Conservation (phyloP, 2,329 filamentous ascomycete genomes). For the Cladosporium halotolerans region DNA sequence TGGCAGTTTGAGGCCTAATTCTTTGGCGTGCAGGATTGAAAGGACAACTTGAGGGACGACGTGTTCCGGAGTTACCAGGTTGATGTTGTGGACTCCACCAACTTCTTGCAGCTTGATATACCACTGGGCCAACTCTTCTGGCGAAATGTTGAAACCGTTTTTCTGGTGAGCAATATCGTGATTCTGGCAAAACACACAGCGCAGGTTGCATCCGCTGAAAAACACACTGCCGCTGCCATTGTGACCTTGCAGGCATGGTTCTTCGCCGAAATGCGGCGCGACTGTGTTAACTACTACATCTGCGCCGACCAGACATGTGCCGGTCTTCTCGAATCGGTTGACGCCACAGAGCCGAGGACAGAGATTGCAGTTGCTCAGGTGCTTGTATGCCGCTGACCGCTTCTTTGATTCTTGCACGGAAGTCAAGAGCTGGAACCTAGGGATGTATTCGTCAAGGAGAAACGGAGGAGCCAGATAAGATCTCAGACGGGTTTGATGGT, state of each 20-base stretch:
- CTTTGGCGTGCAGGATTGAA: constrained; percentile 65
- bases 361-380: constrained; percentile 72
- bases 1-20: constrained; percentile 63
- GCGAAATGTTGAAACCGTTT: constrained; percentile 73
- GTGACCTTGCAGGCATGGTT: constrained; percentile 77
- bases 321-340: constrained; percentile 73
- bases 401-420: constrained; percentile 66
- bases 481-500: constrained; percentile 11
- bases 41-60: constrained; percentile 77
- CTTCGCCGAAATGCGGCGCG: constrained; percentile 77
- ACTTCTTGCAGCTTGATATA: constrained; percentile 74
- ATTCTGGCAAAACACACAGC: constrained; percentile 75
- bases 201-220: constrained; percentile 69
- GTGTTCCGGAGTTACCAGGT: constrained; percentile 80
- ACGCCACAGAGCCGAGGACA: constrained; percentile 72
- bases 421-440: constrained; percentile 63
- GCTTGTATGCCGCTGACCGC: constrained; percentile 64
- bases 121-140: constrained; percentile 74
- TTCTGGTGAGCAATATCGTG: constrained; percentile 75
- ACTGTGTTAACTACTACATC: constrained; percentile 77
- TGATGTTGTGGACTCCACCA: constrained; percentile 83
- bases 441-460: constrained; percentile 66
- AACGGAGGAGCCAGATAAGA: constrained; percentile 54
- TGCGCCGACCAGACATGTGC: constrained; percentile 69
- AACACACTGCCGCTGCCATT: constrained; percentile 76